phyloP scores from a whole-genome alignment of 2,329 filamentous ascomycete genomes.

The Dactylellina drechsleri region DNA sequence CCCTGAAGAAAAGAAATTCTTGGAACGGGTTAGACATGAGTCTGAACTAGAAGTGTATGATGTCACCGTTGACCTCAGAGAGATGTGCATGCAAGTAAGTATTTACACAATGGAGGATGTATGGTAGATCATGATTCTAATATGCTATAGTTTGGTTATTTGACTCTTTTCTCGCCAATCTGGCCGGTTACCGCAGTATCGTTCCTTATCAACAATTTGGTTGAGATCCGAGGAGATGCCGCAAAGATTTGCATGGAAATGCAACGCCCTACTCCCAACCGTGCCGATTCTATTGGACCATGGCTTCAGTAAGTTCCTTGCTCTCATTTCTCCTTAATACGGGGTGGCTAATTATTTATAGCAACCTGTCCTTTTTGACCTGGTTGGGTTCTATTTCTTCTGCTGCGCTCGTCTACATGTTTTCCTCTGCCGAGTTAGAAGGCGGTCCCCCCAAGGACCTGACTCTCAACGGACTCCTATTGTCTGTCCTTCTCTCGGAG shows the following conservation, averaged over 20 bases:
- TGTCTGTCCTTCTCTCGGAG: conserved; percentile 85
- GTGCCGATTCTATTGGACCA: conserved; percentile 91
- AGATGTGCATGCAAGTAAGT: conserved; percentile 84
- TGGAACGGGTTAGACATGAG: conserved; percentile 82
- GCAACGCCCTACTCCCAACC: conserved; percentile 87
- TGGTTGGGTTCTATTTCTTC: conserved; percentile 93
- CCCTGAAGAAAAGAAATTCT: conserved; percentile 81
- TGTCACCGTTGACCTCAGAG: conserved; percentile 87
- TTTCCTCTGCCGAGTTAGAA: conserved; percentile 73
- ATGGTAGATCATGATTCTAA: not conserved
- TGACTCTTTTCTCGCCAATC: conserved; percentile 88
- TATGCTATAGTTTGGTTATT: conserved; percentile 72
- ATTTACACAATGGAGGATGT: not conserved
- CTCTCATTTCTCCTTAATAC: not conserved
- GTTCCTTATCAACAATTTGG: conserved; percentile 94
- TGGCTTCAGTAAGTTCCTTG: conserved; percentile 72
- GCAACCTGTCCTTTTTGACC: conserved; percentile 82
- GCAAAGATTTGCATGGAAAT: conserved; percentile 92
- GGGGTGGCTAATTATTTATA: conserved; percentile 19
- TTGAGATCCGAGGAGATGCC: conserved; percentile 91
- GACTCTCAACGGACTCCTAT: conserved; percentile 80
- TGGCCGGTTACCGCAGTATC: conserved; percentile 93
- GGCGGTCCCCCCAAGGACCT: conserved; percentile 77
- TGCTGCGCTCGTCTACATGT: conserved; percentile 88
- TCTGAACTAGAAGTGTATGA: conserved; percentile 85